Percentiles rank a stretch among this genome's conserved stretches.
Conservation (phyloP, 257 asterid genomes). For the Orobanche coerulescens region DNA sequence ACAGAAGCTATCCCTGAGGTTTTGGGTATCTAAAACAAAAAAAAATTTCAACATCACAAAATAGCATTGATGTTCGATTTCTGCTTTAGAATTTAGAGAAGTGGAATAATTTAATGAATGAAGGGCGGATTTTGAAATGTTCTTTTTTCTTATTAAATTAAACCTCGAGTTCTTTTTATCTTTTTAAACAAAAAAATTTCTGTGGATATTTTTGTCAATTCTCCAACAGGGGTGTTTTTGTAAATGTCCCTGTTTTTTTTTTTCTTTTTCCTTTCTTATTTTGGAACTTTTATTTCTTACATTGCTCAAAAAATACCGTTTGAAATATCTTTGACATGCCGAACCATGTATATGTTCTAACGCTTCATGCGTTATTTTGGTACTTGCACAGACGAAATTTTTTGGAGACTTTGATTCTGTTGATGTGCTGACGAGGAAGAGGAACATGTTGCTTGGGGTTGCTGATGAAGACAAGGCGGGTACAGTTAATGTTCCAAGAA, state of each 20-base stretch:
- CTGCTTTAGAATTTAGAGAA: background rate
- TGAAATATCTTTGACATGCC: background rate
- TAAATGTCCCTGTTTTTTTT: background rate
- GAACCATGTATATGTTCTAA: background rate
- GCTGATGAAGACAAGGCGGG: conserved; percentile 14
- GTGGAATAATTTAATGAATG: background rate
- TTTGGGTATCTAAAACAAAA: background rate
- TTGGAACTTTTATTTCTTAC: background rate
- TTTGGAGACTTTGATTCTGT: conserved; percentile 35
- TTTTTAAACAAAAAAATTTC: background rate
- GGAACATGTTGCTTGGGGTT: conserved; percentile 52
- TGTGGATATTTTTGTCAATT: background rate
- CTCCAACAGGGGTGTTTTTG: background rate
- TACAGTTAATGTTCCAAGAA: conserved; percentile 24
- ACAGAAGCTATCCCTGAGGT: background rate
- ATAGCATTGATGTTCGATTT: background rate
- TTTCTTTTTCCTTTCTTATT: background rate
- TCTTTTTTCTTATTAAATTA: background rate
- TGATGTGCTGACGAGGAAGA: conserved; percentile 36
- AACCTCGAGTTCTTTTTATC: background rate
- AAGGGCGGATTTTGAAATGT: background rate
- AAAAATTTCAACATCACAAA: background rate
- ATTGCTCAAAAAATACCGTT: background rate
- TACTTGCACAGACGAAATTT: conserved; percentile 35
- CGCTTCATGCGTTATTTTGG: conserved; percentile 8